These are phyloP conservation scores for Chrysoporthe puriensis DNA, from an alignment of 2,329 filamentous ascomycete genomes.

Conservation along the genomic window DNA sequence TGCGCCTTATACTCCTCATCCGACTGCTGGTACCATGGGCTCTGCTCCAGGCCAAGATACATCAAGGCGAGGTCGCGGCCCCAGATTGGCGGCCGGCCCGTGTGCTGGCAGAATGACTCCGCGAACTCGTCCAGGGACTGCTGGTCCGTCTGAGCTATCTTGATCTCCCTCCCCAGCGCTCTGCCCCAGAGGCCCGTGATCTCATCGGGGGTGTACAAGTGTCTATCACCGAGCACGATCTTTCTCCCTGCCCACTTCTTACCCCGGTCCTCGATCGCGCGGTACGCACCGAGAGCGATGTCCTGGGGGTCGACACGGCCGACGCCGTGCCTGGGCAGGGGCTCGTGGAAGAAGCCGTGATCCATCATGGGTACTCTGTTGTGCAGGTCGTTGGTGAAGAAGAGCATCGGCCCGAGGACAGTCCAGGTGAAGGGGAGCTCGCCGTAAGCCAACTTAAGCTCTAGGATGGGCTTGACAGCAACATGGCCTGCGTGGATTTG, in stretches of 20 bases:
- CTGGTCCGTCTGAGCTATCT: not conserved
- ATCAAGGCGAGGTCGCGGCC: slow-evolving; percentile 2
- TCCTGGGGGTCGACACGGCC: not conserved
- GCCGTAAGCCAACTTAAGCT: slow-evolving; percentile 2
- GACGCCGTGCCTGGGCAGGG: slow-evolving; percentile 1
- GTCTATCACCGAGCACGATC: not conserved
- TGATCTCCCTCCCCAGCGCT: not conserved
- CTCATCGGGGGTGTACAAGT: slow-evolving; percentile 1
- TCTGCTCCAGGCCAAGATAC: not conserved
- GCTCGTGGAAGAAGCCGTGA: slow-evolving; percentile 5
- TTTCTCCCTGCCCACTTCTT: not conserved
- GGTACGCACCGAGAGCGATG: not conserved
- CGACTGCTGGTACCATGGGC: not conserved
- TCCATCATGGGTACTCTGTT: not conserved
- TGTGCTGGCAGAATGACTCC: not conserved
- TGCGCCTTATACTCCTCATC: slow-evolving; percentile 4
- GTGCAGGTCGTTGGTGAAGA: slow-evolving; percentile 9
- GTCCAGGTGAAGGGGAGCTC: slow-evolving; percentile 5
- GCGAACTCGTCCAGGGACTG: slow-evolving; percentile 5
- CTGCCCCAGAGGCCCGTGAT: not conserved
- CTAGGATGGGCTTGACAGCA: not conserved
- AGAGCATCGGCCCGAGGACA: not conserved
- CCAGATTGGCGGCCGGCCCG: slow-evolving; percentile 2
- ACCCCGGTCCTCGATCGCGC: slow-evolving; percentile 3
- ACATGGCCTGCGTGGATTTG: not conserved